A percentile compares a stretch with the other conserved stretches of the same genome.
Conservation (phyloP, 345 rosid species). For the Toxicodendron radicans region DNA sequence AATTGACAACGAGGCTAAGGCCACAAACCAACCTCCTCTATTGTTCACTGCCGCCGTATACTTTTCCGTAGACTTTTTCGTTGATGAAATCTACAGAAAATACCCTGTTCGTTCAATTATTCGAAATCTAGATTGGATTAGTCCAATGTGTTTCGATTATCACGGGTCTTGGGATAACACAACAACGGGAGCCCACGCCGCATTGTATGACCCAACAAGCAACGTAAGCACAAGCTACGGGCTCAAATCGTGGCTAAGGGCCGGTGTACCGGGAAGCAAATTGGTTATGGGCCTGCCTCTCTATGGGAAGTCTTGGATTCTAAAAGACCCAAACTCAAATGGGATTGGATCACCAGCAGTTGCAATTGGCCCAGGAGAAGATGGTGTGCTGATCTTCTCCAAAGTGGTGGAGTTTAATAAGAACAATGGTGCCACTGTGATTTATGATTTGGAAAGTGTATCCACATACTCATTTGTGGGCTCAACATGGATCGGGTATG, state of each 20-base stretch:
- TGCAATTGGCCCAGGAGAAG: slow-evolving; percentile 32
- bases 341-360: slow-evolving; percentile 45
- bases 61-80: slow-evolving; percentile 42
- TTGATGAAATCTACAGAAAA: slow-evolving; percentile 13
- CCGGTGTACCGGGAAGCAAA: slow-evolving; percentile 30
- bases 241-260: slow-evolving; percentile 46
- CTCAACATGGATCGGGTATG: slow-evolving; percentile 46
- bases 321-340: slow-evolving; percentile 43
- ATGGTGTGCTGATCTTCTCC: slow-evolving; percentile 17
- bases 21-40: slow-evolving; percentile 34
- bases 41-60: slow-evolving; percentile 58
- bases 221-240: slow-evolving; percentile 56
- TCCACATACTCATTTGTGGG: slow-evolving; percentile 45
- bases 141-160: slow-evolving; percentile 55
- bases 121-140: slow-evolving; percentile 47
- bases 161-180: slow-evolving; percentile 50
- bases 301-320: slow-evolving; percentile 52
- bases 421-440: slow-evolving; percentile 34
- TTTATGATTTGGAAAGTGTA: slow-evolving; percentile 38
- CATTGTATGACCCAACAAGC: slow-evolving; percentile 44
- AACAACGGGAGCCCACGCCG: slow-evolving; percentile 46
- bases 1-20: slow-evolving; percentile 38
- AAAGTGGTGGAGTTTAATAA: slow-evolving; percentile 37
- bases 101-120: slow-evolving; percentile 36
- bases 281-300: slow-evolving; percentile 60